These are phyloP conservation scores for Penicillium sp. DNA, from an alignment of 2,329 filamentous ascomycete genomes.

Conservation along the genomic window DNA sequence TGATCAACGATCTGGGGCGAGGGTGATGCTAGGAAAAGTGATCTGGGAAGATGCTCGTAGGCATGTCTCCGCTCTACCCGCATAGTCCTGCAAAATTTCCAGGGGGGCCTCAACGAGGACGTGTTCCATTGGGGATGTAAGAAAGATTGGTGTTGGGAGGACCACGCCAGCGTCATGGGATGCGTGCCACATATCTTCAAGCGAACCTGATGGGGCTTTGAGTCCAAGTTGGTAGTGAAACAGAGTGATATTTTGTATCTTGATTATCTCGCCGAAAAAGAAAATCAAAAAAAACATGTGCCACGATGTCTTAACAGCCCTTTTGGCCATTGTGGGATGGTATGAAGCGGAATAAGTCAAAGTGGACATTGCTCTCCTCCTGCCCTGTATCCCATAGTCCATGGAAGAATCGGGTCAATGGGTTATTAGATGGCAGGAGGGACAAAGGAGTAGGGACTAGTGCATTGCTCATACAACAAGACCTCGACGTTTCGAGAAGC, in stretches of 20 bases:
- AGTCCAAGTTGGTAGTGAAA: not conserved
- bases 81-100: no score
- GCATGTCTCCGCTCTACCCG: no score
- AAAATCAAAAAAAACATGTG: constrained; percentile 27
- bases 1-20: no score
- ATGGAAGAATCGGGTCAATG: constrained; percentile 52
- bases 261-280: not conserved
- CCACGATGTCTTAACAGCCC: constrained; percentile 45
- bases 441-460: not conserved
- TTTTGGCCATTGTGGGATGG: constrained; percentile 39
- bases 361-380: constrained; percentile 59
- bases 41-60: no score
- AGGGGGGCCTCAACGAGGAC: no score
- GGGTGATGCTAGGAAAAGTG: no score
- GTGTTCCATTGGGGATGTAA: no score
- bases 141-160: no score
- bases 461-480: not conserved
- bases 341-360: constrained; percentile 47
- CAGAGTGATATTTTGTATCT: not conserved
- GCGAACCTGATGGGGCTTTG: no score
- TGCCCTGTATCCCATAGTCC: constrained; percentile 70
- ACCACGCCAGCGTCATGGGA: no score
- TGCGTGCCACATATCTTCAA: no score
- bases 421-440: constrained; percentile 74
- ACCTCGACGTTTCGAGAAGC: constrained; percentile 50